Evolutionary conservation across 495 filamentous ascomycete species (phyloP), one percentile per base, ranked within the genome.

Genomic region (Friedmanniomyces simplex): DNA sequence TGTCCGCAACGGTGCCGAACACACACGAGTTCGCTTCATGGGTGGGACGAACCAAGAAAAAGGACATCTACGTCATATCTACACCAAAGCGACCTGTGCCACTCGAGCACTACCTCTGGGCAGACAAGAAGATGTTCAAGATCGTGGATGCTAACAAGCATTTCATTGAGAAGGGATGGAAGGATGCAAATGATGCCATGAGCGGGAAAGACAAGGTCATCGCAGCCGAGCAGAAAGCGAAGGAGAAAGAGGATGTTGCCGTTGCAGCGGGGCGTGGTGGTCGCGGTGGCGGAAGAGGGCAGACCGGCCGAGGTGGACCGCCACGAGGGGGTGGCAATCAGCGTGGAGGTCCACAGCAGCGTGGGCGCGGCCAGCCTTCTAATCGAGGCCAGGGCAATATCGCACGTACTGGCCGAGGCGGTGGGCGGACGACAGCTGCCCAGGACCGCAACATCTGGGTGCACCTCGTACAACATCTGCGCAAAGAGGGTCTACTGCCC

Each of bases 391-490:
- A 82, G 37, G 89, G 90, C 14, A 91, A 95, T 65, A 91, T 96
- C 78, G 89, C 88, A 39, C 81, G 90, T 46, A 85, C 83, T 11
- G 90, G 91, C 0, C 81, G 89, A 63, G 88, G 85, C 32, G 89
- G 89, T 8, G 87, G 88, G 50, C 76, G 87, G 51, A 90, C 90
- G 7, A 87, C 84, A 16, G 88, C 84, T 55, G 89, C 89, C 0
- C 93, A 98, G 70, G 93, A 98, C 72, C 86, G 86, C 69, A 97
- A 88, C 55, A 77, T 94, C n/a, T 98, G 93, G 93, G 93, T 98
- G 42, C 86, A 94, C 60, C 76, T 98, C 46, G 88, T 97, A 14
- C 87, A 95, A 63, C 87, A 89, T 72, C 77, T 97, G 51, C 87
- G 82, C 64, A 94, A 95, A 66, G 80, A 88, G 57, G 88, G 81